Conservation (phyloP, 768 basidiomycete genomes). For the Hydnomerulius pinastri region DNA sequence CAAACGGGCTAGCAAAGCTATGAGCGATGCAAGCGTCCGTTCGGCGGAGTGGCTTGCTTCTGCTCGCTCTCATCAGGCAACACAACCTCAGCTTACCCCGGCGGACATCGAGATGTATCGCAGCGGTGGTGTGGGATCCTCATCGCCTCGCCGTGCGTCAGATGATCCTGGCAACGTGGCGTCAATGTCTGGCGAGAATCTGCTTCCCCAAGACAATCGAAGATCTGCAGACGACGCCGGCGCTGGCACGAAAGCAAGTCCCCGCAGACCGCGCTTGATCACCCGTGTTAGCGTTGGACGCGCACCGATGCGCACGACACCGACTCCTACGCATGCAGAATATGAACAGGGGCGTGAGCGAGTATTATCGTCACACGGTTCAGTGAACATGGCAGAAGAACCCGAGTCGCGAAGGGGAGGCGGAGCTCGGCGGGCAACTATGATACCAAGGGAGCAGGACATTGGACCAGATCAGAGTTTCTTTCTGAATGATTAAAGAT, state of each 20-base stretch:
- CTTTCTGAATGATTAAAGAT: background rate
- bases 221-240: constrained; percentile 8
- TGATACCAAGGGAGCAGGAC: constrained; percentile 17
- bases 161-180: constrained; percentile 1
- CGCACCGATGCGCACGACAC: constrained; percentile 38
- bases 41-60: constrained; percentile 35
- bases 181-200: background rate
- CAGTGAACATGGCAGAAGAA: constrained; percentile 27
- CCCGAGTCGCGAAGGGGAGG: constrained; percentile 14
- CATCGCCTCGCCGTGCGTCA: background rate
- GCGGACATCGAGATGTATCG: constrained; percentile 30
- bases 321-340: constrained; percentile 28
- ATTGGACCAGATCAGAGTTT: background rate
- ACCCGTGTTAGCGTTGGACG: constrained; percentile 35
- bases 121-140: constrained; percentile 11
- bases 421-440: constrained; percentile 7
- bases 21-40: constrained; percentile 30
- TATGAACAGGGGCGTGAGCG: constrained; percentile 29
- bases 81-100: constrained; percentile 14
- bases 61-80: constrained; percentile 14
- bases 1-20: constrained; percentile 19
- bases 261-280: background rate
- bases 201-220: background rate
- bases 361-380: constrained; percentile 30
- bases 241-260: background rate